Evolutionary conservation across 805 yeast genomes (phyloP).

Genomic region (Tetrapisispora iriomotensis): DNA sequence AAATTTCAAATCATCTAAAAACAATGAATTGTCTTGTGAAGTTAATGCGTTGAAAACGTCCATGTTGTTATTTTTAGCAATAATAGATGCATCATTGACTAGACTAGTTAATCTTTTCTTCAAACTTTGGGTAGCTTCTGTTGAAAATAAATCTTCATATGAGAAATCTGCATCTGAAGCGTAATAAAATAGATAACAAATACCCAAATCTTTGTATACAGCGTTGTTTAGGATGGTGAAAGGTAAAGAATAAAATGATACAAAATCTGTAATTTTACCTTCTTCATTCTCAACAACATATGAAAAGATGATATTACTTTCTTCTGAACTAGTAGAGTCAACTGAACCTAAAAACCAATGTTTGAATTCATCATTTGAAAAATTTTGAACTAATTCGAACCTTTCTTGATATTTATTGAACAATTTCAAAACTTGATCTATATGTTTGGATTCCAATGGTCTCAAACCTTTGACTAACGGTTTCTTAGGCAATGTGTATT

Average conservation of each 20-base stretch:
- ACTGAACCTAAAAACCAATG: conserved; percentile 74
- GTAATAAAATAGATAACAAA: conserved; percentile 85
- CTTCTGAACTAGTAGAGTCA: conserved; percentile 12
- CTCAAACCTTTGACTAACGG: conserved; percentile 45
- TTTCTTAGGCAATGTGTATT: conserved; percentile 47
- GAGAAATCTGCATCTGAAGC: conserved; percentile 58
- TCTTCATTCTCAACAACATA: conserved; percentile 57
- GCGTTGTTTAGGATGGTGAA: conserved; percentile 67
- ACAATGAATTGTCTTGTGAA: conserved; percentile 78
- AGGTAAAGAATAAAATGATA: conserved; percentile 83
- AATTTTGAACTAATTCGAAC: conserved; percentile 64
- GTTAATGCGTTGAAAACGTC: conserved; percentile 94
- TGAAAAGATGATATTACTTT: conserved; percentile 49
- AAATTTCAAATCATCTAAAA: conserved; percentile 74
- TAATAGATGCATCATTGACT: conserved; percentile 64
- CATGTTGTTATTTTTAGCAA: conserved; percentile 54
- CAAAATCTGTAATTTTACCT: conserved; percentile 73
- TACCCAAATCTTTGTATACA: conserved; percentile 56
- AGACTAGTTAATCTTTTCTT: conserved; percentile 51
- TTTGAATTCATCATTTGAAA: conserved; percentile 45
- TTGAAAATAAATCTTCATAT: conserved; percentile 30
- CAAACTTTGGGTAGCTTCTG: conserved; percentile 35
- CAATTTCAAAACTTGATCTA: conserved; percentile 52
- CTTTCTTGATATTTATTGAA: conserved; percentile 53
- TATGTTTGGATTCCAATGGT: conserved; percentile 46